These are phyloP conservation scores for Hypoxylon sp. DNA, from an alignment of 2,329 filamentous ascomycete species.

Conservation along the genomic window DNA sequence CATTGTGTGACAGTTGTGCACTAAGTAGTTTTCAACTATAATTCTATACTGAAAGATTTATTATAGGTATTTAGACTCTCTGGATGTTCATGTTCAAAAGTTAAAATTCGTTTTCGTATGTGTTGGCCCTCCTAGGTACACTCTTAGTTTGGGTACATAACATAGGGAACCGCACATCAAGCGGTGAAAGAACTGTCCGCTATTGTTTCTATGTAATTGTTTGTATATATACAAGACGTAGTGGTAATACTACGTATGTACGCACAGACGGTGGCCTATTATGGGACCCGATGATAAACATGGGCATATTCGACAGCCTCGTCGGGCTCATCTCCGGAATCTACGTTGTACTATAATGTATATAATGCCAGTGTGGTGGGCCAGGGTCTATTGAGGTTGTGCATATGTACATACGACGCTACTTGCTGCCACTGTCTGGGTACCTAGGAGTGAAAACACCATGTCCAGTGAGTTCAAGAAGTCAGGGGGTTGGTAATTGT, in stretches of 20 bases:
- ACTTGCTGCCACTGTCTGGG: neutral
- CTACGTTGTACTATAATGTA: neutral
- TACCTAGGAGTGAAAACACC: neutral
- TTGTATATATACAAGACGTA: neutral
- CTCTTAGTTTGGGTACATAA: neutral
- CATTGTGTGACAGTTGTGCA: neutral
- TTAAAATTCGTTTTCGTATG: neutral
- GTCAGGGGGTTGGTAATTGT: neutral
- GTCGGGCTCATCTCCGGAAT: neutral
- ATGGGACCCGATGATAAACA: neutral
- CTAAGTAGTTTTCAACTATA: neutral
- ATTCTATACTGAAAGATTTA: neutral
- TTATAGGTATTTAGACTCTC: neutral
- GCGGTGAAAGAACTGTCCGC: neutral
- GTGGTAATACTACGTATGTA: neutral
- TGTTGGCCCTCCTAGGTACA: neutral
- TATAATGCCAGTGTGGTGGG: neutral
- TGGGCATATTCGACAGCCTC: constrained; percentile 1
- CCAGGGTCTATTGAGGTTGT: neutral
- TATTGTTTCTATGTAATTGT: neutral
- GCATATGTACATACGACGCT: neutral
- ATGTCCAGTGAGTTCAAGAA: neutral
- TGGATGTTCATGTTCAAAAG: neutral
- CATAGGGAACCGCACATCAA: neutral
- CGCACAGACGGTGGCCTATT: neutral